These are phyloP conservation scores for Neurospora hispaniola DNA, from an alignment of 495 filamentous ascomycete species.

Conservation along the genomic window DNA sequence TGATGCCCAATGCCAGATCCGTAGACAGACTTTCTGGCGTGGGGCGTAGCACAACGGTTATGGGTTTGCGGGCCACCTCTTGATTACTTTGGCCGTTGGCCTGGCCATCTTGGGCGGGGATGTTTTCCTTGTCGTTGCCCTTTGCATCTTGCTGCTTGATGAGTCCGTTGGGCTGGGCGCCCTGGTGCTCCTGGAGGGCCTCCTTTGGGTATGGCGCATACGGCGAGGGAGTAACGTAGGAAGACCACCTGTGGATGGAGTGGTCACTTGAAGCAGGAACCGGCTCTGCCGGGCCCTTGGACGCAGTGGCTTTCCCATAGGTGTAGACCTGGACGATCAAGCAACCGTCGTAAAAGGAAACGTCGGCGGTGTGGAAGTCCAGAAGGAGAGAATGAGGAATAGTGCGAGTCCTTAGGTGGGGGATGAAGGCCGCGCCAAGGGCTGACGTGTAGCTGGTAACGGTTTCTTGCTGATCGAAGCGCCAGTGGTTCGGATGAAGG, in stretches of 20 bases:
- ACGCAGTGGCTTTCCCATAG: constrained; percentile 30
- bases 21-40: constrained; percentile 61
- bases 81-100: constrained; percentile 37
- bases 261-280: constrained; percentile 52
- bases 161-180: constrained; percentile 12
- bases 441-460: constrained; percentile 83
- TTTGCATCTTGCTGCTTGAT: constrained; percentile 23
- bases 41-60: constrained; percentile 75
- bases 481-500: constrained; percentile 73
- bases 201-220: constrained; percentile 70
- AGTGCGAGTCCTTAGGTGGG: constrained; percentile 47
- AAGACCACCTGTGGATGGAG: constrained; percentile 84
- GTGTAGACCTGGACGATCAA: constrained; percentile 88
- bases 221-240: constrained; percentile 77
- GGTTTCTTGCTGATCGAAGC: constrained; percentile 90
- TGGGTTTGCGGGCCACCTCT: constrained; percentile 38
- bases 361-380: constrained; percentile 50
- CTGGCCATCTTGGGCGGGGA: constrained; percentile 37
- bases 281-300: constrained; percentile 32
- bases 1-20: constrained; percentile 66
- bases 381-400: constrained; percentile 44
- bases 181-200: constrained; percentile 24
- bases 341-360: constrained; percentile 91
- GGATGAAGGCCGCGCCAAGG: constrained; percentile 65
- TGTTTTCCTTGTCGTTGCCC: constrained; percentile 34